Evolutionary conservation across 1,284 basidiomycete genomes (phyloP).

Genomic region (Marasmius oreades): DNA sequence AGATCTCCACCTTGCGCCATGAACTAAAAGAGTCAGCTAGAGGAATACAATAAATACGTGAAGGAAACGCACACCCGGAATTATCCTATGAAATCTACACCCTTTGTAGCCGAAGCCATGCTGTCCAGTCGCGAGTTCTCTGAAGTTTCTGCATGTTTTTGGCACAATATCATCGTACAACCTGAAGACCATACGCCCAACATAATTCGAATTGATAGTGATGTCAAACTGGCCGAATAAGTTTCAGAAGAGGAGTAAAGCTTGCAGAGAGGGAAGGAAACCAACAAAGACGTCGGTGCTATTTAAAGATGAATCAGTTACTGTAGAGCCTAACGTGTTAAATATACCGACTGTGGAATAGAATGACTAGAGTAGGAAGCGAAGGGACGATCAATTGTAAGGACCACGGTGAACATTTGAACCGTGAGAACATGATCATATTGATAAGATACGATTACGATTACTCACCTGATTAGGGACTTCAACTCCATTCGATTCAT

Average conservation of each 20-base stretch:
- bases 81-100: slow-evolving; percentile 75
- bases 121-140: slow-evolving; percentile 82
- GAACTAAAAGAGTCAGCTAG: slow-evolving; percentile 23
- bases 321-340: no score
- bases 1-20: slow-evolving; percentile 73
- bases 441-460: no score
- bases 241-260: neutral
- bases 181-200: slow-evolving; percentile 81
- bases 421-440: no score
- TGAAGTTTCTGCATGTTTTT: slow-evolving; percentile 84
- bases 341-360: no score
- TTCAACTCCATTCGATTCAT: no score
- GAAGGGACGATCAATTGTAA: no score
- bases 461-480: no score
- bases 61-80: slow-evolving; percentile 36
- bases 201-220: slow-evolving; percentile 47
- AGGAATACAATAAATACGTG: neutral
- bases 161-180: slow-evolving; percentile 76
- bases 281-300: neutral
- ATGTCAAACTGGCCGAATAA: slow-evolving; percentile 68
- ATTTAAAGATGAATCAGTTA: no score
- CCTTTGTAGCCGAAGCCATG: slow-evolving; percentile 63
- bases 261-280: neutral
- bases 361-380: no score
- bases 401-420: no score